Base-by-base conservation (phyloP, 208 protist genomes). In the Crithidia acanthocephali region DNA sequence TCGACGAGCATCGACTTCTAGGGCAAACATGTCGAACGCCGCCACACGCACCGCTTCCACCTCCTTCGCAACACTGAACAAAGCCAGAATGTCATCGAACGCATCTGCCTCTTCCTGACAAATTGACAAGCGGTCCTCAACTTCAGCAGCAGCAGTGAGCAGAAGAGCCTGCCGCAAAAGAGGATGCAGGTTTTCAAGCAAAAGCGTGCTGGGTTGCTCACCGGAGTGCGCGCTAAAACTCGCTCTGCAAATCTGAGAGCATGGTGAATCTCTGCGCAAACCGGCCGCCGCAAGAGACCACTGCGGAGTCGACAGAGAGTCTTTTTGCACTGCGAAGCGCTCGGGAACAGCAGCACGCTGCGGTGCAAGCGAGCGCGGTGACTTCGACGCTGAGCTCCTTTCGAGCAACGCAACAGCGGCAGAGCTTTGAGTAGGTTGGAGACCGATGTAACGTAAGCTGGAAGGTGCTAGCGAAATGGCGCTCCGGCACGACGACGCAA, bases 131-230 rank as follows among this genome's bases (percentile, higher is more conserved):
- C 88, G 83, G 7, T 68, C 71, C 50, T 85, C 71, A 20, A 88
- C 55, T 57, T 93, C 88, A 8, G 79, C 44, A n/a, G 79, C 32
- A 25, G 40, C 50, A 2, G 85, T 68, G 7, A 89, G 64, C 56
- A 83, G 58, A 32, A 93, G 70, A 2, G 84, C 87, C 20, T 87
- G 83, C 35, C 64, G 57, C 44, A 93, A 4, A 16, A 83, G 35
- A n/a, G 84, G 85, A 35, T 80, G 77, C 42, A 64, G 28, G 2
- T 20, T 40, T 5, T 40, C 11, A 40, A 11, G 11, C 35, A 40
- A 40, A 11, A 40, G 23, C 6, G 35, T 9, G 23, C 5, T 23
- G 52, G 1, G 27, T 7, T 10, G 6, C 23, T 66, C 25, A 1
- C 3, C 35, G 4, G 51, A 23, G 10, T n/a, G 32, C 6, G 37